Evolutionary conservation across 768 basidiomycete genomes (phyloP).

Genomic region (Boletus reticuloceps): DNA sequence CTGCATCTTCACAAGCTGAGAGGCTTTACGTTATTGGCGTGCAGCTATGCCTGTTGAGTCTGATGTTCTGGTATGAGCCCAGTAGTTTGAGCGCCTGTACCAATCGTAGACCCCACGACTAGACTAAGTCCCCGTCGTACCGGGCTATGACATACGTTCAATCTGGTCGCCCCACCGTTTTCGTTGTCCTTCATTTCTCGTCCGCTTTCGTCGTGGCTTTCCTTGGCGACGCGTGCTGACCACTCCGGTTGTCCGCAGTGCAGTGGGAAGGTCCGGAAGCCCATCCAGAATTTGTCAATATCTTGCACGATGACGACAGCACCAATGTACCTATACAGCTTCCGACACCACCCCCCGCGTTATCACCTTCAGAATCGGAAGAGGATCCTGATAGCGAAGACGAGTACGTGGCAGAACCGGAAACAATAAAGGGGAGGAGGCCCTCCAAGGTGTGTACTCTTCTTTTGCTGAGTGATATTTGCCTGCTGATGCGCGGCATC

Average conservation of each 20-base stretch:
- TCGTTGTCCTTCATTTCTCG: constrained; percentile 10
- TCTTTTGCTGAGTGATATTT: constrained; percentile 3
- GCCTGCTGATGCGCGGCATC: constrained; percentile 12
- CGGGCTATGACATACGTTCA: neutral
- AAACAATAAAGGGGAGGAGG: constrained; percentile 33
- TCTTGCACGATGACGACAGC: constrained; percentile 19
- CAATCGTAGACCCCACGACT: constrained; percentile 22
- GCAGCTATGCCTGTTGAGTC: constrained; percentile 36
- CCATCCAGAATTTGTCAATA: constrained; percentile 42
- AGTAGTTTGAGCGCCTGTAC: constrained; percentile 30
- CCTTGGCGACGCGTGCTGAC: constrained; percentile 26
- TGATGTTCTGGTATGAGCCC: constrained; percentile 34
- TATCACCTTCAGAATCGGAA: constrained; percentile 45
- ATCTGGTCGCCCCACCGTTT: neutral
- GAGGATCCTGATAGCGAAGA: constrained; percentile 59
- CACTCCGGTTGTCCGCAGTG: constrained; percentile 45
- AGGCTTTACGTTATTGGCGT: constrained; percentile 34
- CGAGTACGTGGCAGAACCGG: constrained; percentile 60
- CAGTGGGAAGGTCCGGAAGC: constrained; percentile 69
- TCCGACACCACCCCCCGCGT: constrained; percentile 31
- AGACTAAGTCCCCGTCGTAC: constrained; percentile 13
- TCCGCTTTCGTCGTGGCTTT: constrained; percentile 15
- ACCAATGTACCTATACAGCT: constrained; percentile 14
- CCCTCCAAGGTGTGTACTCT: constrained; percentile 43
- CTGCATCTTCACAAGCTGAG: constrained; percentile 33